Conservation (phyloP, 345 rosid genomes). For the Bruguiera parviflora region DNA sequence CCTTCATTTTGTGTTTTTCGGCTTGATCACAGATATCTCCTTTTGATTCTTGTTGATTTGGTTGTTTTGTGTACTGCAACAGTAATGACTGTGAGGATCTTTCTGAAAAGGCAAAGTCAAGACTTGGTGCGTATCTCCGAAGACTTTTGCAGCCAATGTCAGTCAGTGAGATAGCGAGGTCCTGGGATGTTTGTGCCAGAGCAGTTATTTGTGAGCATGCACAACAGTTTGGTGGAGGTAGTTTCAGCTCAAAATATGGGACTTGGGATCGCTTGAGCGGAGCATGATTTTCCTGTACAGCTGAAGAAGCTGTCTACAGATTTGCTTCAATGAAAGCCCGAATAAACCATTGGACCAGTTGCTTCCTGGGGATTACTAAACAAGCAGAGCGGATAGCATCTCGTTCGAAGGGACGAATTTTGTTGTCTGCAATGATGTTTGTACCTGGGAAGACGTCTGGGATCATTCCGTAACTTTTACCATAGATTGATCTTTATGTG, state of each 20-base stretch:
- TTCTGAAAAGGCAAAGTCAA: constrained; percentile 27
- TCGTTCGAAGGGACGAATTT: too few species aligned
- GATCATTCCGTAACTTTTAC: neutral
- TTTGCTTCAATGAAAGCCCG: neutral
- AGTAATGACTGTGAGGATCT: constrained; percentile 33
- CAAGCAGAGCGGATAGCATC: too few species aligned
- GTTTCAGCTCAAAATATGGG: constrained; percentile 45
- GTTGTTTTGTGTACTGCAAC: neutral
- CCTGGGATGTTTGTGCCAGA: constrained; percentile 35
- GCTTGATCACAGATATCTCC: neutral
- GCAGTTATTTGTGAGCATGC: constrained; percentile 31
- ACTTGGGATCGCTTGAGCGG: constrained; percentile 31
- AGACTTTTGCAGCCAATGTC: constrained; percentile 36
- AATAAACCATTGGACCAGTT: neutral
- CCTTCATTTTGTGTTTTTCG: neutral
- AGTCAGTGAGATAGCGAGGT: constrained; percentile 28
- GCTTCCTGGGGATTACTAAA: too few species aligned
- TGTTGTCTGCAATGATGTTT: too few species aligned
- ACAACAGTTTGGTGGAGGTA: constrained; percentile 38
- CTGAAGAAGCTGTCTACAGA: neutral
- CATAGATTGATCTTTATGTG: neutral
- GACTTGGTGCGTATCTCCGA: constrained; percentile 25
- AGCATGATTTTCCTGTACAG: constrained; percentile 4
- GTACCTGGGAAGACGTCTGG: neutral
- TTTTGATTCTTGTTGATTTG: neutral